These are phyloP conservation scores for Leccinum rimulosum DNA, from an alignment of 768 basidiomycete species.

Conservation along the genomic window DNA sequence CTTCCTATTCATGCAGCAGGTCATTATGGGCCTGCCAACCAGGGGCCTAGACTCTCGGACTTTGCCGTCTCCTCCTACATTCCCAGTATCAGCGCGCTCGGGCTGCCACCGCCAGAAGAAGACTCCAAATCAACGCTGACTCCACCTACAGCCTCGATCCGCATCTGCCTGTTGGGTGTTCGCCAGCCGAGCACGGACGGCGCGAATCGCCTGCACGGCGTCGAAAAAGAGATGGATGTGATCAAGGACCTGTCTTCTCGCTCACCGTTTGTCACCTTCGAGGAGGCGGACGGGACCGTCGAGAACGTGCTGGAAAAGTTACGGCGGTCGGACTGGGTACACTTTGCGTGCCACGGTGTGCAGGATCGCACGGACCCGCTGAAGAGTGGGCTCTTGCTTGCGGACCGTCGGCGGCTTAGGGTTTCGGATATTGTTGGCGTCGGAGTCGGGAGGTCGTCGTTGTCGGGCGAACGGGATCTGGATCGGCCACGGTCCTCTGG, in stretches of 20 bases:
- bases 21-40: neutral
- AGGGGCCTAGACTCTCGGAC: neutral
- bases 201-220: neutral
- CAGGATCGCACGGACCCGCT: constrained; percentile 20
- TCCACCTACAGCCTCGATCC: neutral
- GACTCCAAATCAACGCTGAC: neutral
- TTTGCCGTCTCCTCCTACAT: constrained; percentile 17
- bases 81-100: constrained; percentile 3
- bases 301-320: neutral
- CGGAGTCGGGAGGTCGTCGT: neutral
- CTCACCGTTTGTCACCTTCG: neutral
- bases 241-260: neutral
- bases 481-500: neutral
- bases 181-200: constrained; percentile 13
- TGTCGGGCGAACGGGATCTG: neutral
- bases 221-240: constrained; percentile 21
- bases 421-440: neutral
- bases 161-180: constrained; percentile 9
- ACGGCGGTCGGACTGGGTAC: constrained; percentile 13
- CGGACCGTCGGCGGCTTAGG: neutral
- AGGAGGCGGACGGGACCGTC: neutral
- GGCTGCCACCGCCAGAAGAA: neutral
- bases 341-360: constrained; percentile 33
- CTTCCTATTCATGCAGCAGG: constrained; percentile 1
- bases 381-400: constrained; percentile 19